A percentile compares a stretch with the other conserved stretches of the same genome.
These are phyloP conservation scores for Scedosporium aurantiacum DNA, from an alignment of 2,329 filamentous ascomycete genomes.

Conservation along the genomic window DNA sequence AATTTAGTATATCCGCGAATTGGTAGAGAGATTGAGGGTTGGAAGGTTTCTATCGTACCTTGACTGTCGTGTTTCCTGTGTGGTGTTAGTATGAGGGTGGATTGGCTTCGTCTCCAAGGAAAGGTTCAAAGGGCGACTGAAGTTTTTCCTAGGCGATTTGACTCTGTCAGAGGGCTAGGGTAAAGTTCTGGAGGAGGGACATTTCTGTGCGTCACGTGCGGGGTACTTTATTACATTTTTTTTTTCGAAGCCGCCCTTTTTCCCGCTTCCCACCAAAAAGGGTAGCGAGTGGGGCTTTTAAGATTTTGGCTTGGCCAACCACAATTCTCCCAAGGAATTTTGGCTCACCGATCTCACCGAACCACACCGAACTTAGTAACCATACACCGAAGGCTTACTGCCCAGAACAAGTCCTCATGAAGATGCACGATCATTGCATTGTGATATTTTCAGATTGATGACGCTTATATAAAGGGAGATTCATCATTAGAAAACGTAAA, in stretches of 20 bases:
- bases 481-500: background rate
- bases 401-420: background rate
- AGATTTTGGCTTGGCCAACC: background rate
- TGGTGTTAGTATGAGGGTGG: slow-evolving; percentile 6
- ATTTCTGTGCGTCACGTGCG: slow-evolving; percentile 9
- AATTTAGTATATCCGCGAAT: background rate
- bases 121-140: slow-evolving; percentile 1
- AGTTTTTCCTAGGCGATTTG: slow-evolving; percentile 6
- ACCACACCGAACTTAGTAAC: background rate
- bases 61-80: slow-evolving; percentile 5
- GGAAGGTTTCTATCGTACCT: background rate
- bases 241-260: background rate
- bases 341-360: background rate
- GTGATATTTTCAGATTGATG: too few relatives aligned
- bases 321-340: background rate
- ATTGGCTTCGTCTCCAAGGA: background rate
- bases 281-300: background rate
- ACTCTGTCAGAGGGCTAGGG: slow-evolving; percentile 2
- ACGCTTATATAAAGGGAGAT: background rate
- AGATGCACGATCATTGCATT: background rate
- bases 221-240: background rate
- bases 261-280: background rate
- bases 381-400: background rate
- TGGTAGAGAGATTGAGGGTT: background rate
- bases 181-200: slow-evolving; percentile 4